phyloP scores from a whole-genome alignment of 805 yeast species.

The Candida chilensis region DNA sequence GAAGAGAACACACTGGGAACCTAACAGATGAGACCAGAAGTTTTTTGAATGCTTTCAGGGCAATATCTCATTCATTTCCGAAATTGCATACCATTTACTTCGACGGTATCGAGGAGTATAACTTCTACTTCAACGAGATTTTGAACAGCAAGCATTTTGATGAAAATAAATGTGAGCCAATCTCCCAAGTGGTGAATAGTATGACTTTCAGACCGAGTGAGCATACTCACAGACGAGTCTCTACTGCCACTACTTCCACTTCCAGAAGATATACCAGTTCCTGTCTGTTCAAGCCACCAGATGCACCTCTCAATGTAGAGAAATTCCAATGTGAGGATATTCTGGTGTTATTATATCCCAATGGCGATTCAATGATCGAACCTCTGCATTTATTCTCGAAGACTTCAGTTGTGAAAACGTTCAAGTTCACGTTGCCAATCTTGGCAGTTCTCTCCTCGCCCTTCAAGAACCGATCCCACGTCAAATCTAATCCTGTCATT shows the following conservation, averaged over 20 bases:
- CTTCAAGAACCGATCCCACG: constrained; percentile 46
- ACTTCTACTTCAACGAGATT: too few species aligned
- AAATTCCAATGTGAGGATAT: constrained; percentile 21
- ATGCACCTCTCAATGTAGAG: too few species aligned
- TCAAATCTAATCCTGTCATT: constrained; percentile 42
- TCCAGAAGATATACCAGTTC: constrained; percentile 31
- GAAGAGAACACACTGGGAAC: too few species aligned
- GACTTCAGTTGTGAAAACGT: constrained; percentile 30
- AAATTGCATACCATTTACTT: too few species aligned
- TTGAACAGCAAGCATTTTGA: too few species aligned
- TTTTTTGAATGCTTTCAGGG: too few species aligned
- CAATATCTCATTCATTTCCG: too few species aligned
- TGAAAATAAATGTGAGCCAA: too few species aligned
- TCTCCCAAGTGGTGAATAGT: too few species aligned
- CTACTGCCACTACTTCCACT: constrained; percentile 20
- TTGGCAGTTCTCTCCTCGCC: constrained; percentile 56
- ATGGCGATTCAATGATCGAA: constrained; percentile 47
- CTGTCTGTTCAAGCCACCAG: constrained; percentile 38
- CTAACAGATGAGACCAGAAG: too few species aligned
- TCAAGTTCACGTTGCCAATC: constrained; percentile 43
- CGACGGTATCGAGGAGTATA: too few species aligned
- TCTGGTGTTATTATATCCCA: constrained; percentile 35
- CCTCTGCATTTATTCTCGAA: constrained; percentile 55
- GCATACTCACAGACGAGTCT: constrained; percentile 11
- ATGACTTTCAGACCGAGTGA: too few species aligned